Percentiles rank a stretch among this genome's conserved stretches.
Conservation (phyloP, 2,329 filamentous ascomycete genomes). For the Fonsecaea nubica region DNA sequence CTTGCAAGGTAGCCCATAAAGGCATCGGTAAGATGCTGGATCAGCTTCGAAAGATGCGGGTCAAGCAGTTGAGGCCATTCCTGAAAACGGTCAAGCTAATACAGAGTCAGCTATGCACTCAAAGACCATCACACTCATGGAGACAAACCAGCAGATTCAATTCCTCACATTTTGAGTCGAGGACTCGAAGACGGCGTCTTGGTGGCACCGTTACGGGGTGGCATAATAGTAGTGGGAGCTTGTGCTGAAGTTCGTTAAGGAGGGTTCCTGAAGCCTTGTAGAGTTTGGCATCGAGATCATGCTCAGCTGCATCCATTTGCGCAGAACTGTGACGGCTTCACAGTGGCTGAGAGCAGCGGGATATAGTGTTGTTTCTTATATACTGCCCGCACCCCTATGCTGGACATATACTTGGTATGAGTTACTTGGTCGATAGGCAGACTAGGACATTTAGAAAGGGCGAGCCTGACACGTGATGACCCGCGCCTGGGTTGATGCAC, state of each 20-base stretch:
- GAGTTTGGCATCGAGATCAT: conserved; percentile 53
- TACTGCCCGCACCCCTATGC: neutral
- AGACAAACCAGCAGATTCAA: conserved; percentile 38
- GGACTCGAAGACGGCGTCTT: conserved; percentile 21
- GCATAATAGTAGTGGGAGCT: conserved; percentile 50
- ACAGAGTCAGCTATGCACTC: conserved; percentile 21
- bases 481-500: neutral
- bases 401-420: neutral
- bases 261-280: conserved; percentile 55
- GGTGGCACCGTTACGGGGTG: conserved; percentile 35
- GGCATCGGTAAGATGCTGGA: conserved; percentile 75
- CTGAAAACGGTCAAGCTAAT: conserved; percentile 82
- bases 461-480: neutral
- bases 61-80: conserved; percentile 94
- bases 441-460: neutral
- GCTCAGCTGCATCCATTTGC: conserved; percentile 54
- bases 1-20: conserved; percentile 61
- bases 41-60: conserved; percentile 75
- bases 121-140: neutral
- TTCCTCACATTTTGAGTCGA: conserved; percentile 26
- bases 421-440: neutral
- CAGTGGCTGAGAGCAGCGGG: neutral
- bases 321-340: neutral
- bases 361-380: neutral
- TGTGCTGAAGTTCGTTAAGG: conserved; percentile 50